Conservation (phyloP, 202 grass and related monocot genomes). For the Panicum hallii region DNA sequence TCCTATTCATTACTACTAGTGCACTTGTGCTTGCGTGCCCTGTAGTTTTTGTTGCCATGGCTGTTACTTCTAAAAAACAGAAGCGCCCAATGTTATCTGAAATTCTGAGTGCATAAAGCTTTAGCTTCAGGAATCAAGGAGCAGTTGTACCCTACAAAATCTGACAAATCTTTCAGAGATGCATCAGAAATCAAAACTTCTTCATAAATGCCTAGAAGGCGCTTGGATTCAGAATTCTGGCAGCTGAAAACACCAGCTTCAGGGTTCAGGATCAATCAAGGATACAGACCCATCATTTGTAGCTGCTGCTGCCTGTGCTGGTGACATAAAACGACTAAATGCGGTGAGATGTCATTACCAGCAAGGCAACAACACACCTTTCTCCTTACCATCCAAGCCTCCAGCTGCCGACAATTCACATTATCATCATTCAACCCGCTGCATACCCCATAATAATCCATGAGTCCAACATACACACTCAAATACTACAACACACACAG, state of each 20-base stretch:
- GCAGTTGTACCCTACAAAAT: neutral
- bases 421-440: slow-evolving; percentile 52
- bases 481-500: slow-evolving; percentile 21
- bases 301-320: slow-evolving; percentile 28
- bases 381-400: slow-evolving; percentile 39
- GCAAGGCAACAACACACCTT: slow-evolving; percentile 2
- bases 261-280: neutral
- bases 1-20: slow-evolving; percentile 18
- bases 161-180: neutral
- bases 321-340: slow-evolving; percentile 42
- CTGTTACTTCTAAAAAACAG: neutral
- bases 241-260: neutral
- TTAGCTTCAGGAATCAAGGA: neutral
- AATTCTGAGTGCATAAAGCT: neutral
- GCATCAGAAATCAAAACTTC: neutral
- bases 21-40: neutral
- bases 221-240: neutral
- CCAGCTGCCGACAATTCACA: slow-evolving; percentile 50
- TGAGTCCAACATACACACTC: slow-evolving; percentile 39
- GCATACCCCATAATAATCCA: slow-evolving; percentile 33
- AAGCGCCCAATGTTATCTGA: neutral
- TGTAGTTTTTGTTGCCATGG: neutral
- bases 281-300: slow-evolving; percentile 18
- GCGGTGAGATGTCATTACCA: slow-evolving; percentile 54
- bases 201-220: neutral